Evolutionary conservation across 169 alveolate species (phyloP), one percentile per base, ranked within the genome.

Genomic region (Plasmodium ovale): DNA sequence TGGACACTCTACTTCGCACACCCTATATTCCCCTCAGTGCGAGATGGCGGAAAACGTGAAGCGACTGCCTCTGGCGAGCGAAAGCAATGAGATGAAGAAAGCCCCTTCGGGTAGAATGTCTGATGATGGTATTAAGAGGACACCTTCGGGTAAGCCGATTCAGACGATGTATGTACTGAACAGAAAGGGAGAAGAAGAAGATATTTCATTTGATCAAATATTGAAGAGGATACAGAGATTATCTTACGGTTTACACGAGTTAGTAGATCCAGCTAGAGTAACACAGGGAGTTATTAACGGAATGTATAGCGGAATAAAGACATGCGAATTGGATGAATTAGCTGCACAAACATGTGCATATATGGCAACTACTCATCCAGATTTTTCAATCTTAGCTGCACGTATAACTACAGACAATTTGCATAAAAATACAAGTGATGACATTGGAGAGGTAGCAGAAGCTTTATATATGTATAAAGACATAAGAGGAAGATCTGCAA

Each of bases 271-370:
- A 4, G 96, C 97, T 1, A 70, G 97, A 70, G 97, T 95, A 53
- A 92, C 97, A 2, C 97, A 95, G 72, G 97, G 97, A 68, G 99
- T 97, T 19, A 92, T 94, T 65, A 92, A 96, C 73, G 99, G 99
- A n/a, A 95, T 96, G 96, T 96, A 96, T 87, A 92, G 96, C 33
- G 99, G 98, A n/a, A 96, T 98, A 19, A 94, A 94, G 31, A 97
- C 99, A n/a, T 91, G 98, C 1, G 96, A 97, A 91, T 89, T 98
- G 37, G 99, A 98, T 77, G 98, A 97, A 47, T 95, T 98, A 29
- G 99, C 99, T 21, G 99, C 99, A 7, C 99, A 98, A 87, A 98
- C 99, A 42, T 97, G 99, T 88, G 99, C 99, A 27, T 98, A 98
- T 95, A 98, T 98, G 99, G 98, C 98, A 25, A 98, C 98, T 27